Conservation (phyloP, 768 basidiomycete genomes). For the Hebeloma cylindrosporum region DNA sequence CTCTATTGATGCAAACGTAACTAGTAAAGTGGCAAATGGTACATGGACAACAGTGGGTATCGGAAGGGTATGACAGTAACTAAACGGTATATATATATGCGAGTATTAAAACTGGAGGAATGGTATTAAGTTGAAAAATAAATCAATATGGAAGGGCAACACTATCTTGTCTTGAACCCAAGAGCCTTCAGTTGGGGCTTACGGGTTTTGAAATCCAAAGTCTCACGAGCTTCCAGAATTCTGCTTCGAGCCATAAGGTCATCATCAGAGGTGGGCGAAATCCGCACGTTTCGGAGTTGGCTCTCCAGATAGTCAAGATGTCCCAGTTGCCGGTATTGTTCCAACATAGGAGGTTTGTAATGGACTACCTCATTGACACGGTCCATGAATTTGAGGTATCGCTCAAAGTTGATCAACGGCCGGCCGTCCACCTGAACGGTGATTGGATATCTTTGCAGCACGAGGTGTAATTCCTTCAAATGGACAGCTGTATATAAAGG, state of each 20-base stretch:
- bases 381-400: slow-evolving; percentile 38
- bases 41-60: too few relatives aligned
- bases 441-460: slow-evolving; percentile 31
- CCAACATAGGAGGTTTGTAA: slow-evolving; percentile 34
- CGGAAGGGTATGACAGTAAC: too few relatives aligned
- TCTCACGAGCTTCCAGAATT: slow-evolving; percentile 30
- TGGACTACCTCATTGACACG: slow-evolving; percentile 34
- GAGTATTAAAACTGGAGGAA: too few relatives aligned
- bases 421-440: slow-evolving; percentile 30
- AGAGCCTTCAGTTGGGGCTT: slow-evolving; percentile 16
- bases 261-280: slow-evolving; percentile 30
- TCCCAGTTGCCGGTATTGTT: slow-evolving; percentile 30
- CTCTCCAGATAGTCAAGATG: slow-evolving; percentile 43
- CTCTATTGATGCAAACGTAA: too few relatives aligned
- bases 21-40: too few relatives aligned
- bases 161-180: slow-evolving; percentile 15
- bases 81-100: too few relatives aligned
- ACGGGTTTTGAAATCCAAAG: slow-evolving; percentile 14
- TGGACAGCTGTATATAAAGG: slow-evolving; percentile 35
- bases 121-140: slow-evolving; percentile 2
- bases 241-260: slow-evolving; percentile 35
- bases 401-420: slow-evolving; percentile 43
- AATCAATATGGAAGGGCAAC: too few relatives aligned
- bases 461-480: slow-evolving; percentile 34
- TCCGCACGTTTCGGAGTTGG: slow-evolving; percentile 33